Percentiles rank a stretch among this genome's conserved stretches.
These are phyloP conservation scores for Chlamydomonas sp. DNA, from an alignment of 139 green algal genomes.

Conservation along the genomic window DNA sequence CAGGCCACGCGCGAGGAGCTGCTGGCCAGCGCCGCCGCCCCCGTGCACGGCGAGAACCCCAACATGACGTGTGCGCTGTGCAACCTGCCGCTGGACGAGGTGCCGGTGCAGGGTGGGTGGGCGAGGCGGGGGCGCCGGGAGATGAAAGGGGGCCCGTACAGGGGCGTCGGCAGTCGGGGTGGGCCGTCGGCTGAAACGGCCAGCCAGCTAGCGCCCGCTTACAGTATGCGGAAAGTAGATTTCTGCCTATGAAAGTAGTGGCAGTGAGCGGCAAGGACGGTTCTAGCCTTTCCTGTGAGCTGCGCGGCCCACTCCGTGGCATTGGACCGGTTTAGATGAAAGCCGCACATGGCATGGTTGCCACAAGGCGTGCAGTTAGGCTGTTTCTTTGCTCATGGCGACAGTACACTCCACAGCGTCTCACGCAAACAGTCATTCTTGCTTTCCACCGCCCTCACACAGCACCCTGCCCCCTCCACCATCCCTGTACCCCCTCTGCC, in stretches of 20 bases:
- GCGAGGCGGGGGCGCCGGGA: too few species aligned
- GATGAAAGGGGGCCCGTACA: too few species aligned
- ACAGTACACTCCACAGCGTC: neutral
- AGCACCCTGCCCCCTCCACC: neutral
- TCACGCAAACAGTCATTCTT: neutral
- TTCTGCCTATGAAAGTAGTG: neutral
- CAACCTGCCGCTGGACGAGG: slow-evolving; percentile 20
- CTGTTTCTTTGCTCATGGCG: neutral
- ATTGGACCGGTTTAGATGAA: too few species aligned
- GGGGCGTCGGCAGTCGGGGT: neutral
- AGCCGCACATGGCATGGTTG: too few species aligned
- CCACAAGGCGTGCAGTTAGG: too few species aligned
- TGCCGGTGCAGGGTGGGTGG: slow-evolving; percentile 5
- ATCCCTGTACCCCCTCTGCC: neutral
- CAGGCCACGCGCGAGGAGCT: neutral
- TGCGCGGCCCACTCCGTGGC: too few species aligned
- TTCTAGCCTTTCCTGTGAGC: neutral
- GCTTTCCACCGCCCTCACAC: neutral
- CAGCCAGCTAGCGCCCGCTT: neutral
- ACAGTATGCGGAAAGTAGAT: neutral
- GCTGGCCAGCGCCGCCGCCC: neutral
- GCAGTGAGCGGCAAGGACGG: neutral
- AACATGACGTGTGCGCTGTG: slow-evolving; percentile 41
- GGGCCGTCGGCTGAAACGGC: neutral
- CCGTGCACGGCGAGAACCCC: slow-evolving; percentile 28